These are phyloP conservation scores for Graphilbum ipis-grandicollis DNA, from an alignment of 2,329 filamentous ascomycete species.

Conservation along the genomic window DNA sequence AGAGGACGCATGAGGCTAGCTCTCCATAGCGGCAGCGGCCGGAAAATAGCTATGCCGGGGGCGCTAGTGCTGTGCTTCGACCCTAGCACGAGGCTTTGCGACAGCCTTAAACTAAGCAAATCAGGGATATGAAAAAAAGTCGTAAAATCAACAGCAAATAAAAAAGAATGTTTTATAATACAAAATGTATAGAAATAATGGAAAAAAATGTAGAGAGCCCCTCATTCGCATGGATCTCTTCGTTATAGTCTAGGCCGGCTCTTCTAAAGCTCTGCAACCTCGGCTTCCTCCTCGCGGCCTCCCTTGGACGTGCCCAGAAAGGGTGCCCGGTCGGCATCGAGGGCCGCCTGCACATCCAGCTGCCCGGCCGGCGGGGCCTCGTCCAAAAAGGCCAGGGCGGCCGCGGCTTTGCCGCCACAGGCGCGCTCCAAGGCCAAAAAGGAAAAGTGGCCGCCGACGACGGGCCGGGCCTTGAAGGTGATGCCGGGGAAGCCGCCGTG, in stretches of 20 bases:
- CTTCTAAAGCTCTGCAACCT: constrained; percentile 7
- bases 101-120: background rate
- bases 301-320: background rate
- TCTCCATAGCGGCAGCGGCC: background rate
- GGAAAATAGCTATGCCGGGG: background rate
- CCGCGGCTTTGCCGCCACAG: constrained; percentile 51
- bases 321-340: constrained; percentile 7
- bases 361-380: constrained; percentile 11
- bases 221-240: no score
- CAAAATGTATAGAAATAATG: no score
- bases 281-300: background rate
- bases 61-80: no score
- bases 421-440: constrained; percentile 68
- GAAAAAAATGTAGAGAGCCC: no score
- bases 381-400: constrained; percentile 35
- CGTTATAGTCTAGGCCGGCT: no score
- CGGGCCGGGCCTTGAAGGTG: constrained; percentile 65
- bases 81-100: no score
- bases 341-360: constrained; percentile 7
- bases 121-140: background rate
- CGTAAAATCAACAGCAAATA: no score
- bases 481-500: constrained; percentile 57
- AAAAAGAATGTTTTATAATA: no score
- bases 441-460: constrained; percentile 74
- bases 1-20: no score